Evolutionary conservation across 805 yeast species (phyloP), one percentile per base, ranked within the genome.

Genomic region (Yamadazyma phyllophila): DNA sequence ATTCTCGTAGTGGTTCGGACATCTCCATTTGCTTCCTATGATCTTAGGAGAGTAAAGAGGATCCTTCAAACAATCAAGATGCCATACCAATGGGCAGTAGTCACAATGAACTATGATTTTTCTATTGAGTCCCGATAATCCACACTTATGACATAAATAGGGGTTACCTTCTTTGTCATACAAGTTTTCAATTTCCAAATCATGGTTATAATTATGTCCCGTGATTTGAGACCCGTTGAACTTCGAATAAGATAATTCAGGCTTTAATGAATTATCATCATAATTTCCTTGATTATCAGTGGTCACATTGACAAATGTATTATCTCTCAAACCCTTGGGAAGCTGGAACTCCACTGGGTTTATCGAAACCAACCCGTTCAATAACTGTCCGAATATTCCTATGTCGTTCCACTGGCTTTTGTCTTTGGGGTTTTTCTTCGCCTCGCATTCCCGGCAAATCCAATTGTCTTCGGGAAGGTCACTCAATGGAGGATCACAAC

Each of bases 381-480:
- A 60, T 41, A 92, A 62, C 47, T 80, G 80, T 1, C 76, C 69
- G 47, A 77, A 76, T 20, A 79, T 60, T 1, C 84, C 84, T n/a
- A 71, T 58, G 39, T 65, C 49, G 41, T 61, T 60, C 64, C 63
- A 66, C n/a, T 37, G 44, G 33, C 40, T 47, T 9, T 49, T 46
- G 2, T 47, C 31, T 9, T 47, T 48, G 2, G 69, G 67, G 41
- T 62, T 58, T 36, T 64, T 61, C 47, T 75, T 75, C 14, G 78
- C 74, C 11, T 60, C 54, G 64, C 99, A 92, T 56, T 85, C 88
- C 12, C 77, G 76, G 67, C 99, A 92, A 53, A 76, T 81, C 99
- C 99, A 92, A 50, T 81, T 85, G 31, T 86, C 96, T 39, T 85
- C 95, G 0, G 98, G 98, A 7, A 88, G 66, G 35, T 85, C 89